Conservation (phyloP, 108 stramenopile species). For the Skeletonema costatum region DNA sequence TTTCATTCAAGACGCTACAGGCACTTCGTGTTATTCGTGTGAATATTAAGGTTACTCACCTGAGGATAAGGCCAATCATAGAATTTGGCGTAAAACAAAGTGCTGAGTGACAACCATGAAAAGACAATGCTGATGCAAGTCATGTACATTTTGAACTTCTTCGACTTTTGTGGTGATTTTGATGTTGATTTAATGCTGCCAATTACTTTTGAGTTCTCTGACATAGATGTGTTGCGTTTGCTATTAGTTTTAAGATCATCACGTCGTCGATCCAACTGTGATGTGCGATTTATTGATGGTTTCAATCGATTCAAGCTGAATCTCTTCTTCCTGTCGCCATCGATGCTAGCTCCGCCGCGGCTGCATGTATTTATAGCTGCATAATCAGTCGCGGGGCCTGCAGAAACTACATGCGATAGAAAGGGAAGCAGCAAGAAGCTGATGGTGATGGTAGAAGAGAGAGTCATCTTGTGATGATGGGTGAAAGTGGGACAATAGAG, state of each 20-base stretch:
- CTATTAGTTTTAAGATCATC: not conserved
- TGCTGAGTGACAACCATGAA: constrained; percentile 47
- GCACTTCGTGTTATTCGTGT: no score
- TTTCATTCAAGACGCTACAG: no score
- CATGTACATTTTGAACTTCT: constrained; percentile 29
- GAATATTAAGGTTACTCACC: no score
- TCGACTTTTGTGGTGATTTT: not conserved
- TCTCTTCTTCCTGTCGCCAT: not conserved
- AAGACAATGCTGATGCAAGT: constrained; percentile 45
- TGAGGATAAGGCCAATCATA: constrained; percentile 53
- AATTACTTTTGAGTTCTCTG: no score
- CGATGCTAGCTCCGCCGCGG: not conserved
- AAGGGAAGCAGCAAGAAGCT: not conserved
- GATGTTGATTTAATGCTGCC: not conserved
- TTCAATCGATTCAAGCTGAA: not conserved
- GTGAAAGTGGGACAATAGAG: no score
- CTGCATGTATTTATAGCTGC: not conserved
- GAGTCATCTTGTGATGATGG: not conserved
- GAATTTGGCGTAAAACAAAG: constrained; percentile 57
- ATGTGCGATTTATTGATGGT: not conserved
- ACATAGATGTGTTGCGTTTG: not conserved
- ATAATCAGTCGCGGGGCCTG: not conserved
- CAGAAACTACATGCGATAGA: not conserved
- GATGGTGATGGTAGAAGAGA: not conserved
- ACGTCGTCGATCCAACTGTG: not conserved